A percentile compares a stretch with the other conserved stretches of the same genome.
These are phyloP conservation scores for Basidiobolus meristosporus DNA, from an alignment of 371 early-diverging fungal species.

Conservation along the genomic window DNA sequence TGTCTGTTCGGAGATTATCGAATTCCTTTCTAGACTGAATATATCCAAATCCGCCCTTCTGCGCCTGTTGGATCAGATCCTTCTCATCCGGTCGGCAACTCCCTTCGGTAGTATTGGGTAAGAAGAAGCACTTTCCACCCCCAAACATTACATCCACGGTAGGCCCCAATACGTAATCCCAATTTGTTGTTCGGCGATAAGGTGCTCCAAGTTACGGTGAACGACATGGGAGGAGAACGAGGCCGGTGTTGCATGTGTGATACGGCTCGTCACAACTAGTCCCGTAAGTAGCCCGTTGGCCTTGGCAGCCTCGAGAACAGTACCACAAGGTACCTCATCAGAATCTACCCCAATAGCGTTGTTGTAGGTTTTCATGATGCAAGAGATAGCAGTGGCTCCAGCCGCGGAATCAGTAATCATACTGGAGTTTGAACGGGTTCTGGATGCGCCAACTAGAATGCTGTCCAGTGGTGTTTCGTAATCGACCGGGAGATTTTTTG, in stretches of 20 bases:
- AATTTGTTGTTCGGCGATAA: conserved; percentile 75
- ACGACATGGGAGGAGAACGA: conserved; percentile 66
- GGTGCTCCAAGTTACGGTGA: conserved; percentile 49
- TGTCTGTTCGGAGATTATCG: conserved; percentile 16
- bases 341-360: conserved; percentile 65
- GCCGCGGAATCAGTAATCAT: conserved; percentile 90
- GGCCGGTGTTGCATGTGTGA: conserved; percentile 80
- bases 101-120: conserved; percentile 23
- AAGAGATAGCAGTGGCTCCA: conserved; percentile 86
- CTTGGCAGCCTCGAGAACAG: conserved; percentile 87
- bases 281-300: conserved; percentile 58
- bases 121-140: conserved; percentile 76
- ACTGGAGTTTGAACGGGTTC: conserved; percentile 64
- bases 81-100: conserved; percentile 55
- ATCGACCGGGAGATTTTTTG: conserved; percentile 18
- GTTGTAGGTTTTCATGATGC: conserved; percentile 70
- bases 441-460: conserved; percentile 66
- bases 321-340: conserved; percentile 58
- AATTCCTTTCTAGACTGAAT: conserved; percentile 27
- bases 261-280: conserved; percentile 75
- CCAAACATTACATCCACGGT: conserved; percentile 80
- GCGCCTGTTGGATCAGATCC: conserved; percentile 26
- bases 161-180: conserved; percentile 67
- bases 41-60: conserved; percentile 33
- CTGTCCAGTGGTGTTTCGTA: conserved; percentile 48